These are phyloP conservation scores for Handroanthus guayacan DNA, from an alignment of 257 asterid genomes.

Conservation along the genomic window DNA sequence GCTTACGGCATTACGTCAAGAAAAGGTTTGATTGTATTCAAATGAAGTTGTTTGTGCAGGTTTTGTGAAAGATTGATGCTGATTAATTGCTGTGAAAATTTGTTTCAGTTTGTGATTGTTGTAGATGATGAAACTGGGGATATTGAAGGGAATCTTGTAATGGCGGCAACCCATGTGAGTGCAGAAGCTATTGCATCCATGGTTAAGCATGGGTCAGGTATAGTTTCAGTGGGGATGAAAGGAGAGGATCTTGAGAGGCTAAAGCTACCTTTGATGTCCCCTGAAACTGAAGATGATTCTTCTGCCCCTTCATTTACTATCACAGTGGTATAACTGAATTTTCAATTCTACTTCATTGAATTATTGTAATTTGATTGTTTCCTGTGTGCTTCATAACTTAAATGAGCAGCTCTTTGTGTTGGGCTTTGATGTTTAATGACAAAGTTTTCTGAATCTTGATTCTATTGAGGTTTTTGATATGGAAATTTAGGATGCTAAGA, in stretches of 20 bases:
- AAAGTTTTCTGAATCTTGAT: not conserved
- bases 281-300: slow-evolving; percentile 70
- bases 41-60: not conserved
- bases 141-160: slow-evolving; percentile 81
- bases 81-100: slow-evolving; percentile 35
- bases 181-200: slow-evolving; percentile 66
- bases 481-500: slow-evolving; percentile 68
- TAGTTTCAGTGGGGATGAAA: slow-evolving; percentile 86
- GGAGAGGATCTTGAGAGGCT: slow-evolving; percentile 78
- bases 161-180: slow-evolving; percentile 67
- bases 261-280: slow-evolving; percentile 81
- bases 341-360: not conserved
- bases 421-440: not conserved
- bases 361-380: too few relatives aligned
- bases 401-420: not conserved
- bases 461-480: not conserved
- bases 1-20: slow-evolving; percentile 57
- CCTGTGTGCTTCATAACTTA: not conserved
- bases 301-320: slow-evolving; percentile 87
- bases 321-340: slow-evolving; percentile 67
- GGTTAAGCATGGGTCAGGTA: slow-evolving; percentile 83
- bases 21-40: slow-evolving; percentile 55
- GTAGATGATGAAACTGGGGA: slow-evolving; percentile 70
- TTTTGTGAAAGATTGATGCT: slow-evolving; percentile 22
- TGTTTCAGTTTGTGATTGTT: slow-evolving; percentile 75